Percentiles rank a stretch among this genome's conserved stretches.
phyloP scores from a whole-genome alignment of 495 filamentous ascomycete species.

The Hypomontagnella submonticulosa region DNA sequence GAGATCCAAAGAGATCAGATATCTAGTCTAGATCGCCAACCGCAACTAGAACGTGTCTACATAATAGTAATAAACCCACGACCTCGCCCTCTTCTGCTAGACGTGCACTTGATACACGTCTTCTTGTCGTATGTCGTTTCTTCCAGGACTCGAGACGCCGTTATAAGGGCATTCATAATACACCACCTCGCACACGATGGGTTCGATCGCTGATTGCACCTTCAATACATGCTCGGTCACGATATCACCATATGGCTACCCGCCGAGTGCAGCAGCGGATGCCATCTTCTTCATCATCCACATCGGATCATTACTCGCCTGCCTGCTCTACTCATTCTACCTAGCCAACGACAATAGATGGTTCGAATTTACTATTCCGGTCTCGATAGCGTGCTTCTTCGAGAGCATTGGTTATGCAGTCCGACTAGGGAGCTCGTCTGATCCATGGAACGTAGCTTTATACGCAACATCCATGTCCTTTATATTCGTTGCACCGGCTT shows the following conservation, averaged over 20 bases:
- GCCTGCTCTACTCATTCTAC: slow-evolving; percentile 28
- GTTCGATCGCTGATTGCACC: slow-evolving; percentile 35
- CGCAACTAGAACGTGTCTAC: slow-evolving; percentile 2
- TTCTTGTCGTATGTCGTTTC: slow-evolving; percentile 17
- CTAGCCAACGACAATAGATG: slow-evolving; percentile 35
- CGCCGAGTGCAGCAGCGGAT: slow-evolving; percentile 33
- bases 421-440: slow-evolving; percentile 28
- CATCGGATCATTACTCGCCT: slow-evolving; percentile 30
- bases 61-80: slow-evolving; percentile 18
- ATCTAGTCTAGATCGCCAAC: slow-evolving; percentile 6
- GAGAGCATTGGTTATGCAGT: slow-evolving; percentile 33
- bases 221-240: slow-evolving; percentile 36
- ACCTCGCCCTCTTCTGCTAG: neutral
- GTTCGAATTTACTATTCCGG: slow-evolving; percentile 35
- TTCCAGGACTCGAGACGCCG: slow-evolving; percentile 8
- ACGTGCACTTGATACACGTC: slow-evolving; percentile 3
- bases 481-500: slow-evolving; percentile 35
- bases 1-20: slow-evolving; percentile 8
- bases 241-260: slow-evolving; percentile 37
- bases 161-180: slow-evolving; percentile 12
- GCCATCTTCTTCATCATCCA: slow-evolving; percentile 36
- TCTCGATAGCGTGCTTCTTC: slow-evolving; percentile 32
- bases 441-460: slow-evolving; percentile 40
- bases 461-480: slow-evolving; percentile 39
- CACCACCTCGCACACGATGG: slow-evolving; percentile 17